phyloP scores from a whole-genome alignment of 805 yeast genomes.

The Candida glaebosa region DNA sequence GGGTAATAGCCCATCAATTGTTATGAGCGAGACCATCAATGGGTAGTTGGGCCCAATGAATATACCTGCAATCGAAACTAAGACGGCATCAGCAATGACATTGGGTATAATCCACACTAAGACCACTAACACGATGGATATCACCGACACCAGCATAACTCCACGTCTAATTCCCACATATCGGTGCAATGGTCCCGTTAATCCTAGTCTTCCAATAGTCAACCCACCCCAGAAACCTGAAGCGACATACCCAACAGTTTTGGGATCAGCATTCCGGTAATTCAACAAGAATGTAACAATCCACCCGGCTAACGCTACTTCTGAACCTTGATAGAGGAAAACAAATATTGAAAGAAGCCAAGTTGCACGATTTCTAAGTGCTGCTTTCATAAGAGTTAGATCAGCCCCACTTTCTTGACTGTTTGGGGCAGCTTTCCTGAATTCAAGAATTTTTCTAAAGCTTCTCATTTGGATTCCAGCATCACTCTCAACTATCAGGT shows the following conservation, averaged over 20 bases:
- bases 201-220: conserved; percentile 56
- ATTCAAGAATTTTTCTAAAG: conserved; percentile 2
- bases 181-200: conserved; percentile 40
- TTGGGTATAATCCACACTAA: conserved; percentile 49
- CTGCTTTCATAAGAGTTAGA: conserved; percentile 21
- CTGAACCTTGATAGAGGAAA: conserved; percentile 66
- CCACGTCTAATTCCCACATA: conserved; percentile 43
- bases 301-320: conserved; percentile 71
- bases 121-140: conserved; percentile 33
- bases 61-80: conserved; percentile 50
- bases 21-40: conserved; percentile 44
- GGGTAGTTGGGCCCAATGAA: conserved; percentile 67
- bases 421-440: background rate
- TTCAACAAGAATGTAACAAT: conserved; percentile 57
- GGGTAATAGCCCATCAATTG: conserved; percentile 45
- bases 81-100: conserved; percentile 43
- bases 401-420: background rate
- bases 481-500: background rate
- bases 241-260: conserved; percentile 57
- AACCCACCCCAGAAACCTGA: conserved; percentile 74
- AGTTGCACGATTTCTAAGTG: conserved; percentile 38
- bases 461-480: conserved; percentile 2
- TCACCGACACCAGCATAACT: conserved; percentile 29
- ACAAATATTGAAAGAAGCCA: conserved; percentile 52
- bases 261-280: conserved; percentile 47